Conservation (phyloP, 176 grass and related monocot genomes). For the Lolium multiflorum region DNA sequence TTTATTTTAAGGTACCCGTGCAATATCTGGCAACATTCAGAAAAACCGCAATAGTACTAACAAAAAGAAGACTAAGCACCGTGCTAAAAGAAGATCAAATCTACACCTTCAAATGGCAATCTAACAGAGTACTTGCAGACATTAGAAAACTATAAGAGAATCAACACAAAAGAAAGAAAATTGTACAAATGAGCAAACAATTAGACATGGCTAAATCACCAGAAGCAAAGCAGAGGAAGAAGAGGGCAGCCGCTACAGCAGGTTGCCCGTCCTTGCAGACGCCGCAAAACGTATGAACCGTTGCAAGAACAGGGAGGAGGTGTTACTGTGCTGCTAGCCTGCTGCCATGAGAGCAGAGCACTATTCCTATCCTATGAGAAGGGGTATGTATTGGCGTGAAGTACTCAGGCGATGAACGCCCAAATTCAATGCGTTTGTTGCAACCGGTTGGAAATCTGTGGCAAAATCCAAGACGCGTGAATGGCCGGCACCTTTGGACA, state of each 20-base stretch:
- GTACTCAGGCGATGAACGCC: background rate
- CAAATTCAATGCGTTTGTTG: constrained; percentile 62
- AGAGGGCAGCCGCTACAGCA: background rate
- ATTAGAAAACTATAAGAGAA: background rate
- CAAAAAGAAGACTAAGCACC: background rate
- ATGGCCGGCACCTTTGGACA: constrained; percentile 22
- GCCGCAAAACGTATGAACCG: constrained; percentile 6
- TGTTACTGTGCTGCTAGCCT: background rate
- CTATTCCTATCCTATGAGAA: background rate
- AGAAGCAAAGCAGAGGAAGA: background rate
- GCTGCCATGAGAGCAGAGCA: background rate
- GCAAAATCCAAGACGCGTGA: constrained; percentile 42
- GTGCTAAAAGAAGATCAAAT: background rate
- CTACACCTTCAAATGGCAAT: background rate
- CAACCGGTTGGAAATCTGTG: constrained; percentile 42
- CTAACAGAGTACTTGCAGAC: background rate
- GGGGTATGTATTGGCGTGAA: background rate
- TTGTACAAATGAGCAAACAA: background rate
- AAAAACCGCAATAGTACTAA: background rate
- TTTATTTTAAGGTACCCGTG: background rate
- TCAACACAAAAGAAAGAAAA: background rate
- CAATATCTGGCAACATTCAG: background rate
- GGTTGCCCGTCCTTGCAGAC: background rate
- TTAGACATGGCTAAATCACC: constrained; percentile 16
- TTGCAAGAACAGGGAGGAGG: constrained; percentile 3